phyloP scores from a whole-genome alignment of 2,329 filamentous ascomycete species.

The Pyrenophora graminea region DNA sequence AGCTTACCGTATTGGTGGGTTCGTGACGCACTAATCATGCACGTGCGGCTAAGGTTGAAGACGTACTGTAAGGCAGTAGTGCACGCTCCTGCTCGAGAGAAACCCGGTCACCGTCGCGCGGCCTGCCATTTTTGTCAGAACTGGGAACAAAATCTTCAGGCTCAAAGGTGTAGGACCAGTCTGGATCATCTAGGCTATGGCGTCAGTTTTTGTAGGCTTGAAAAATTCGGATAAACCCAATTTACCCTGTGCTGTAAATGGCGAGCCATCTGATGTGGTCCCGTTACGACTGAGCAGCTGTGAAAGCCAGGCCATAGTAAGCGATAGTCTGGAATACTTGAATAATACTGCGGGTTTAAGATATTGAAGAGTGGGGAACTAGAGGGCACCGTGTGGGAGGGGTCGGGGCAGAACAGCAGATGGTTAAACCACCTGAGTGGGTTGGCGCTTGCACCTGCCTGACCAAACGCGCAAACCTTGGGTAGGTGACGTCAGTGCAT shows the following conservation, averaged over 20 bases:
- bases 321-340: not conserved
- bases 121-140: not conserved
- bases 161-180: slow-evolving; percentile 16
- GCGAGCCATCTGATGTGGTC: not conserved
- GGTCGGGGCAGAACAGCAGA: not conserved
- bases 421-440: not conserved
- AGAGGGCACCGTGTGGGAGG: not conserved
- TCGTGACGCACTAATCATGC: not conserved
- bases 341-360: not conserved
- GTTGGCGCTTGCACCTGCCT: slow-evolving; percentile 7
- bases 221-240: too few relatives aligned
- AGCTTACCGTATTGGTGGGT: not conserved
- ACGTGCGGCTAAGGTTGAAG: too few relatives aligned
- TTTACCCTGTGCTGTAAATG: slow-evolving; percentile 1
- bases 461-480: slow-evolving; percentile 1
- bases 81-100: slow-evolving; percentile 5
- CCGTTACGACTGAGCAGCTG: not conserved
- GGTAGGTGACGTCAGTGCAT: slow-evolving; percentile 2
- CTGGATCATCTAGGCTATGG: slow-evolving; percentile 10
- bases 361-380: not conserved
- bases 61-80: slow-evolving; percentile 23
- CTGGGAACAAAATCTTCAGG: not conserved
- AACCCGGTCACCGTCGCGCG: too few relatives aligned
- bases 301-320: not conserved
- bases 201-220: not conserved